Evolutionary conservation across 164 flowering plant genomes (phyloP), one percentile per base, ranked within the genome.

Genomic region (Kingdonia uniflora): DNA sequence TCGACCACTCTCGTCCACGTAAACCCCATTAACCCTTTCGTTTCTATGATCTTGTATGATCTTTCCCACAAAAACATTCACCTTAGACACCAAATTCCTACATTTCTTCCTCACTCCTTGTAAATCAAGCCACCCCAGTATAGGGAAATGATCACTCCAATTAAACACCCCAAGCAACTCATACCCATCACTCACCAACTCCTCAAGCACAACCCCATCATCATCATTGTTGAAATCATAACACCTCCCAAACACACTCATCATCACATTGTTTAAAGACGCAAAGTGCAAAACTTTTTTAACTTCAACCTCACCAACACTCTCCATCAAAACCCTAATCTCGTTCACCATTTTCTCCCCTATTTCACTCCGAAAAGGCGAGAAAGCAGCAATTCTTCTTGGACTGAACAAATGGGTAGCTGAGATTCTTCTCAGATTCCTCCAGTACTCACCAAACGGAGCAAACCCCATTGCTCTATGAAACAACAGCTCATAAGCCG

Each of bases 381-480:
- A 74, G 2, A 67, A 69, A 5, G 37, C 38, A 1, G 69, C 61
- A 16, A 78, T 76, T 25, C 76, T 61, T 57, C 42, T 72, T 1
- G 81, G 81, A 44, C 72, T 67, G 57, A 81, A 81, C 58, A 81
- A 51, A 56, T 74, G 71, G 48, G 74, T 69, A 0, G 79, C 63
- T 0, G 87, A 71, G 52, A 79, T 71, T 23, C 84, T 65, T 57
- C 87, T 63, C 39, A 81, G 56, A 19, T 55, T 67, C 45, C 87
- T 68, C 87, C 87, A 81, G 56, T 81, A 81, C 15, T 69, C 75
- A 0, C 87, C 87, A 41, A 35, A 71, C 1, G 81, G 87, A 51
- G 83, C 80, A 26, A 81, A 81, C 0, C 87, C 83, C 68, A 81
- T 81, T 43, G 87, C 87, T 15, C 80, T 54, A 46, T 76, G 76